These are phyloP conservation scores for Verticillium tricorpus DNA, from an alignment of 2,329 filamentous ascomycete species.

Conservation along the genomic window DNA sequence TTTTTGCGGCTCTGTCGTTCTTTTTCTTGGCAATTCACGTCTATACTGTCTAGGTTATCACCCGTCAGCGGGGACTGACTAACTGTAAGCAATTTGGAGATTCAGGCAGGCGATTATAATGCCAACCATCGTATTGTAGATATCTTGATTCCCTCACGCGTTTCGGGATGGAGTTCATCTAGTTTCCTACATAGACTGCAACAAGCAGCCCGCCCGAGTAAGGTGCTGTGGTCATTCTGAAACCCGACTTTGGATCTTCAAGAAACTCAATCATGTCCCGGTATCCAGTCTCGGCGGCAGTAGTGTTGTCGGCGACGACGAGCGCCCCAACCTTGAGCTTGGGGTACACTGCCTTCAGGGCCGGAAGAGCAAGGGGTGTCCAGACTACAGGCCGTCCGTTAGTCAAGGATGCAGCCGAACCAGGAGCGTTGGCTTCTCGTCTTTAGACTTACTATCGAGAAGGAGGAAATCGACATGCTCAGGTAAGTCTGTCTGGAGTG, in stretches of 20 bases:
- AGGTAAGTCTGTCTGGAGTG: constrained; percentile 38
- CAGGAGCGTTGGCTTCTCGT: too few relatives aligned
- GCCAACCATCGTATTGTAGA: too few relatives aligned
- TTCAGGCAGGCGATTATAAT: too few relatives aligned
- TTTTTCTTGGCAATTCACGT: too few relatives aligned
- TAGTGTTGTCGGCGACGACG: constrained; percentile 45
- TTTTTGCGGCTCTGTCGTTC: too few relatives aligned
- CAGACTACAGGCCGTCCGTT: constrained; percentile 37
- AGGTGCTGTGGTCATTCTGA: constrained; percentile 32
- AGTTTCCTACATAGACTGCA: constrained; percentile 12
- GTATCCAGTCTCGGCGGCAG: constrained; percentile 33
- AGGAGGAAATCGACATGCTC: constrained; percentile 51
- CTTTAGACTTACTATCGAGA: constrained; percentile 50
- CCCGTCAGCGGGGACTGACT: too few relatives aligned
- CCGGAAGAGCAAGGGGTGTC: constrained; percentile 48
- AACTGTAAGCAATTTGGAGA: too few relatives aligned
- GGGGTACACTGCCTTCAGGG: constrained; percentile 40
- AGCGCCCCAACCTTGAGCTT: constrained; percentile 40
- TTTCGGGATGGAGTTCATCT: too few relatives aligned
- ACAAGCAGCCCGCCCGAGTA: constrained; percentile 26
- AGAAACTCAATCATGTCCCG: constrained; percentile 42
- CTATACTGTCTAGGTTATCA: too few relatives aligned
- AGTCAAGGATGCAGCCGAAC: too few relatives aligned
- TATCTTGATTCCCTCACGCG: too few relatives aligned
- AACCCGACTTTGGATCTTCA: constrained; percentile 39